These are phyloP conservation scores for Jasminum sambac DNA, from an alignment of 257 asterid genomes.

Conservation along the genomic window DNA sequence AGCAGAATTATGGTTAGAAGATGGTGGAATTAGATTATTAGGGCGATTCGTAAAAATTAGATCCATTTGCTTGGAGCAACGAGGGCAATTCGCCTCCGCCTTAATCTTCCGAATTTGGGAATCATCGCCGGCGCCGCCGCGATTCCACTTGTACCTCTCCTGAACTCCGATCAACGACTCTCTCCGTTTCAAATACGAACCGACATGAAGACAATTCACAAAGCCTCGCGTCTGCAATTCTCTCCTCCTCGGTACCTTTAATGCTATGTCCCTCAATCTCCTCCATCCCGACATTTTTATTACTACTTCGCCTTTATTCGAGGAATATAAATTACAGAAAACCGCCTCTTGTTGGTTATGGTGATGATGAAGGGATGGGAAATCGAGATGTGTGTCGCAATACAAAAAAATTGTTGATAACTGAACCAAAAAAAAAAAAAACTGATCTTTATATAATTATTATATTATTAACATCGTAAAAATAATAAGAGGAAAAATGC, in stretches of 20 bases:
- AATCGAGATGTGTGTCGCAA: conserved; percentile 10
- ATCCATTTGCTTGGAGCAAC: conserved; percentile 92
- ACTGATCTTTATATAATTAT: neutral
- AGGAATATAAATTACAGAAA: conserved; percentile 4
- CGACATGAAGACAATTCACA: conserved; percentile 51
- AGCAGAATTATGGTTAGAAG: conserved; percentile 28
- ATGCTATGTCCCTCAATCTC: conserved; percentile 38
- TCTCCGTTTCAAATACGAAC: conserved; percentile 50
- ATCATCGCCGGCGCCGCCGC: conserved; percentile 39
- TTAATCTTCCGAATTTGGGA: conserved; percentile 53
- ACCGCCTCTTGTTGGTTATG: neutral
- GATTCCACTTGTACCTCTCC: conserved; percentile 79
- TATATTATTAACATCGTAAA: neutral
- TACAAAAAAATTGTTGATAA: neutral
- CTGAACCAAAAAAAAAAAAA: neutral
- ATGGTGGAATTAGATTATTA: conserved; percentile 59
- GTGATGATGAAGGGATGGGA: neutral
- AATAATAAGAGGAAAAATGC: neutral
- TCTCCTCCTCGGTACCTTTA: conserved; percentile 34
- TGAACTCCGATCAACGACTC: conserved; percentile 62
- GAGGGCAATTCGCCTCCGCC: conserved; percentile 96
- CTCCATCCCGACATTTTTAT: conserved; percentile 59
- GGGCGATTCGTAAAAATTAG: conserved; percentile 69
- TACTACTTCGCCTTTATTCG: neutral
- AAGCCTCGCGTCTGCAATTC: conserved; percentile 31